These are phyloP conservation scores for Solanum pennellii DNA, from an alignment of 257 asterid genomes.

Conservation along the genomic window DNA sequence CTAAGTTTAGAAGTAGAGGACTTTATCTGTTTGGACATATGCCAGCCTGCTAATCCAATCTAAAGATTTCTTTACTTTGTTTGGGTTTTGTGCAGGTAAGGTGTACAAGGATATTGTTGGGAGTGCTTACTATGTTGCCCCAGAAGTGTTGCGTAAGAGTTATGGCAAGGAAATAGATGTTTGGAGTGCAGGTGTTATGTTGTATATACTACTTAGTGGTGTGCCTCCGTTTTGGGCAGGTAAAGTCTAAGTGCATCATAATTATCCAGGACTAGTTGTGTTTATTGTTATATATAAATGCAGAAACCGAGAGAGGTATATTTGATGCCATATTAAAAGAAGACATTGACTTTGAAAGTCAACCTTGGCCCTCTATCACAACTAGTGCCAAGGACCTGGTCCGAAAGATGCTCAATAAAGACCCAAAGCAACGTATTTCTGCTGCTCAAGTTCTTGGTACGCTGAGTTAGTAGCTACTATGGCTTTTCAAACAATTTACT, in stretches of 20 bases:
- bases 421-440: conserved; percentile 52
- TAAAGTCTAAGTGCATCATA: conserved; percentile 8
- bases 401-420: conserved; percentile 49
- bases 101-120: conserved; percentile 62
- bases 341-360: conserved; percentile 44
- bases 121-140: conserved; percentile 82
- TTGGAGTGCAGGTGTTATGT: conserved; percentile 87
- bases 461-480: background rate
- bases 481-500: background rate
- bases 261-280: background rate
- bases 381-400: conserved; percentile 67
- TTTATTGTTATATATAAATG: background rate
- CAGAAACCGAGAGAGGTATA: conserved; percentile 65
- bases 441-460: conserved; percentile 79
- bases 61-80: background rate
- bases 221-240: conserved; percentile 93
- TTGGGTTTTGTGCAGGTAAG: conserved; percentile 37
- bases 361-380: conserved; percentile 69
- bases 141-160: conserved; percentile 57
- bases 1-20: background rate
- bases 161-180: conserved; percentile 77
- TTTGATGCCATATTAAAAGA: conserved; percentile 56
- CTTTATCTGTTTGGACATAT: background rate
- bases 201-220: conserved; percentile 66
- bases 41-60: background rate